Evolutionary conservation across 1,139 yeast genomes (phyloP).

Genomic region (Citeromyces siamensis): DNA sequence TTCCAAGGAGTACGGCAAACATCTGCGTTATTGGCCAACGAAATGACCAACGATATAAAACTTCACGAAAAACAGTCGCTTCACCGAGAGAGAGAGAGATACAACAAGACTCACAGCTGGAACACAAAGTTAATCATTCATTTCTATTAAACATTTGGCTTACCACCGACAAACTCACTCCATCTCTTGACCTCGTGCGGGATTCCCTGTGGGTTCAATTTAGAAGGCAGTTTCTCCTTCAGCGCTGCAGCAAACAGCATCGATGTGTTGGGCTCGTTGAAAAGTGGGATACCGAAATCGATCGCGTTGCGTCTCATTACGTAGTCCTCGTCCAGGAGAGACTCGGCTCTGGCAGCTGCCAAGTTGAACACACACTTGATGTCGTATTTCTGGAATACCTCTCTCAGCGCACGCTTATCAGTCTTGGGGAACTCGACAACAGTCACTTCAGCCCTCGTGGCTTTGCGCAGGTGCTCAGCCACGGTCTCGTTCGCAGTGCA

Average conservation of each 20-base stretch:
- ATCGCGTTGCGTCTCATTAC: slow-evolving; percentile 98
- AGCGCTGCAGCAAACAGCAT: slow-evolving; percentile 77
- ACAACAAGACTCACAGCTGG: neutral
- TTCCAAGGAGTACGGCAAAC: too few species aligned
- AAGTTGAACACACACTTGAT: slow-evolving; percentile 84
- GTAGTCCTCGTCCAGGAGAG: slow-evolving; percentile 77
- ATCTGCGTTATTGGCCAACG: too few species aligned
- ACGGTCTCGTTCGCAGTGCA: slow-evolving; percentile 69
- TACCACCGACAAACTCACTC: slow-evolving; percentile 94
- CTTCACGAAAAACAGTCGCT: too few species aligned
- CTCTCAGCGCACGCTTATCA: slow-evolving; percentile 87
- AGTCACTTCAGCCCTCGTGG: slow-evolving; percentile 25
- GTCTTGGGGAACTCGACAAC: slow-evolving; percentile 84
- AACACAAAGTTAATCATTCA: neutral
- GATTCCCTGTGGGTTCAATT: slow-evolving; percentile 26
- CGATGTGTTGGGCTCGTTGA: slow-evolving; percentile 93
- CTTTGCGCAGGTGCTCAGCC: slow-evolving; percentile 43
- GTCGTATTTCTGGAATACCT: slow-evolving; percentile 77
- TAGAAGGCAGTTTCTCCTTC: slow-evolving; percentile 54
- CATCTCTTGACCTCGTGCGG: slow-evolving; percentile 88
- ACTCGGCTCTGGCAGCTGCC: slow-evolving; percentile 82
- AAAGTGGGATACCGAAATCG: slow-evolving; percentile 92
- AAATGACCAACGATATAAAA: too few species aligned
- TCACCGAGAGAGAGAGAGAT: neutral
- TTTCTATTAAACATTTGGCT: slow-evolving; percentile 40